Evolutionary conservation across 768 basidiomycete genomes (phyloP).

Genomic region (Phylloporus sp.): DNA sequence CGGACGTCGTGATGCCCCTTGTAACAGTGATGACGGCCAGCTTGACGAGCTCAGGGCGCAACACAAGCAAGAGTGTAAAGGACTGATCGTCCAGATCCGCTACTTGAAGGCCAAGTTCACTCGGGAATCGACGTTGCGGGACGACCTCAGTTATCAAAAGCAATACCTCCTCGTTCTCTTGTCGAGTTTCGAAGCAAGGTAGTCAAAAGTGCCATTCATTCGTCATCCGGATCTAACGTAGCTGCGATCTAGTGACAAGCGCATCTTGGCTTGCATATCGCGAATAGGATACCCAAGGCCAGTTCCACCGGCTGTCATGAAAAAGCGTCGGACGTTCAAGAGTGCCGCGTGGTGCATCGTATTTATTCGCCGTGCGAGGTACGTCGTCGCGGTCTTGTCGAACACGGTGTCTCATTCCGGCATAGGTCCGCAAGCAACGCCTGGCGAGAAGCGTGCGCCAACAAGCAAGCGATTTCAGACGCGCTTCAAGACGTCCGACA

Average conservation of each 20-base stretch:
- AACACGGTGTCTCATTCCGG: slow-evolving; percentile 6
- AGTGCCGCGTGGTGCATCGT: slow-evolving; percentile 51
- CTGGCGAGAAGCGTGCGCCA: slow-evolving; percentile 60
- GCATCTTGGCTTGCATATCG: slow-evolving; percentile 71
- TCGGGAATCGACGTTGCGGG: slow-evolving; percentile 76
- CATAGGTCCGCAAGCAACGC: slow-evolving; percentile 52
- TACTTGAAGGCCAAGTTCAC: slow-evolving; percentile 92
- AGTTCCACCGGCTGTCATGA: slow-evolving; percentile 33
- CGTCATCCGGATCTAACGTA: slow-evolving; percentile 1
- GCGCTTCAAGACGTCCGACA: slow-evolving; percentile 70
- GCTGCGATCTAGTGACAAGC: slow-evolving; percentile 48
- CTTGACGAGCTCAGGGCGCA: slow-evolving; percentile 52
- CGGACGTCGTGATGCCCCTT: neutral
- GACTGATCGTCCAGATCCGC: slow-evolving; percentile 81
- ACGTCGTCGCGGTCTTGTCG: slow-evolving; percentile 22
- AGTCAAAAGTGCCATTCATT: too few species aligned
- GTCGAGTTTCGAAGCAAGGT: slow-evolving; percentile 67
- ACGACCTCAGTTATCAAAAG: slow-evolving; percentile 81
- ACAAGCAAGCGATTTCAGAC: slow-evolving; percentile 55
- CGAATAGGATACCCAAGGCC: slow-evolving; percentile 61
- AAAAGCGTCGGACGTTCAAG: slow-evolving; percentile 50
- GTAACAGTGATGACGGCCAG: slow-evolving; percentile 47
- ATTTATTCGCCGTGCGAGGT: slow-evolving; percentile 66
- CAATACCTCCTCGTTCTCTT: slow-evolving; percentile 77
- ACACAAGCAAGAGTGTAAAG: slow-evolving; percentile 87